phyloP scores from a whole-genome alignment of 768 basidiomycete genomes.

The Coprinopsis strossmayeri region DNA sequence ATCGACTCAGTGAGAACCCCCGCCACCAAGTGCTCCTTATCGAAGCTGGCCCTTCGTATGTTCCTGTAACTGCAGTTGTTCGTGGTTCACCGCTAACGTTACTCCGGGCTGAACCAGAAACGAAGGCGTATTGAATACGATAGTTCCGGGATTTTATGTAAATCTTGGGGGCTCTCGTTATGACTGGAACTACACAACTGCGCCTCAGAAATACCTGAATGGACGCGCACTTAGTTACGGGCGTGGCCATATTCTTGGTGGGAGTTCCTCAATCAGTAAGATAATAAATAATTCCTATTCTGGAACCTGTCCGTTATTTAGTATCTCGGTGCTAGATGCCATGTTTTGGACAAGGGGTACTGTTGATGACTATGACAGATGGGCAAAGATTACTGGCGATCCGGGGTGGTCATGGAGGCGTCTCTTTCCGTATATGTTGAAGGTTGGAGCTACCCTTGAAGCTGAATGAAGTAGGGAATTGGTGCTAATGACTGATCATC shows the following conservation, averaged over 20 bases:
- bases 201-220: constrained; percentile 22
- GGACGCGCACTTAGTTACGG: constrained; percentile 20
- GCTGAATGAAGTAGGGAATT: too few species aligned
- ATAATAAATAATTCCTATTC: constrained; percentile 8
- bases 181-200: constrained; percentile 32
- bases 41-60: constrained; percentile 13
- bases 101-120: too few species aligned
- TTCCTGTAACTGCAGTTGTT: too few species aligned
- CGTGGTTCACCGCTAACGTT: not conserved
- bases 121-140: constrained; percentile 7
- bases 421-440: constrained; percentile 23
- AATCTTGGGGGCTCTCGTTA: constrained; percentile 13
- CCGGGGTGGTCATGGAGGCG: constrained; percentile 28
- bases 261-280: constrained; percentile 25
- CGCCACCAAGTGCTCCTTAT: constrained; percentile 12
- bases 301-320: not conserved
- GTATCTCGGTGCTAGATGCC: constrained; percentile 10
- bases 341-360: constrained; percentile 19
- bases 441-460: too few species aligned
- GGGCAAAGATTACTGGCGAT: constrained; percentile 22
- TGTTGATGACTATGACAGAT: constrained; percentile 24
- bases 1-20: constrained; percentile 19
- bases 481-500: constrained; percentile 24
- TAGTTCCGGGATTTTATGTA: constrained; percentile 10
- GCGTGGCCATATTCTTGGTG: constrained; percentile 25